A percentile compares a stretch with the other conserved stretches of the same genome.
Evolutionary conservation across 192 early-diverging fungal species (phyloP).

Genomic region (Coemansia sp.): DNA sequence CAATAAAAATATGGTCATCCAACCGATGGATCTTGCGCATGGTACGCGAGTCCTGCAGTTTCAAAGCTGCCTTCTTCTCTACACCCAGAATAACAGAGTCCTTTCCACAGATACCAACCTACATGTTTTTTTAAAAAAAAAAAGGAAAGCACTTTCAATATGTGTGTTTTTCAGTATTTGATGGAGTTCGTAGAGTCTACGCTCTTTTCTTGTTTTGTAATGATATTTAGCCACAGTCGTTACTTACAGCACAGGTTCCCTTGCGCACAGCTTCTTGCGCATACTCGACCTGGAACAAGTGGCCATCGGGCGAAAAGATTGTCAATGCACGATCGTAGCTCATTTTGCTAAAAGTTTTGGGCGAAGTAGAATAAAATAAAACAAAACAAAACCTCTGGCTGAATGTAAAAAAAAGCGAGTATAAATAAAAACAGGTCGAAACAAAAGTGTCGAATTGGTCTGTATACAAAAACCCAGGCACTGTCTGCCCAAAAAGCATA

Average conservation of each 20-base stretch:
- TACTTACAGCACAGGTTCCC: slow-evolving; percentile 93
- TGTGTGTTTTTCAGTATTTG: neutral
- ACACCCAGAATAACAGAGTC: slow-evolving; percentile 91
- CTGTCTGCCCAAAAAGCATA: no score
- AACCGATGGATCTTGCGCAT: slow-evolving; percentile 95
- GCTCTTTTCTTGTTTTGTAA: neutral
- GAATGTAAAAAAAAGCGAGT: neutral
- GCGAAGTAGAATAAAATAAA: neutral
- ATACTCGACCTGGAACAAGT: slow-evolving; percentile 99
- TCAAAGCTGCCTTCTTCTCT: slow-evolving; percentile 93
- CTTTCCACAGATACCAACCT: slow-evolving; percentile 95
- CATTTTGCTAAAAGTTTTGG: slow-evolving; percentile 30
- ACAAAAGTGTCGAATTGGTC: no score
- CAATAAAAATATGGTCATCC: slow-evolving; percentile 95
- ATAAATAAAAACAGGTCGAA: no score
- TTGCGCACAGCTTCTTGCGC: slow-evolving; percentile 96
- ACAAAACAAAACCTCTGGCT: neutral
- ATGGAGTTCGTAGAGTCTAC: neutral
- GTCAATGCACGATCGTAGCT: slow-evolving; percentile 85
- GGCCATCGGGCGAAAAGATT: slow-evolving; percentile 98
- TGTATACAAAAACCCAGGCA: no score
- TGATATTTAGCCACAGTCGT: no score
- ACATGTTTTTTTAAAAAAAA: neutral
- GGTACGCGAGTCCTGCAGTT: slow-evolving; percentile 96
- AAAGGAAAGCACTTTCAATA: no score